Conservation (phyloP, 2,329 filamentous ascomycete species). For the Epichloe sibirici region DNA sequence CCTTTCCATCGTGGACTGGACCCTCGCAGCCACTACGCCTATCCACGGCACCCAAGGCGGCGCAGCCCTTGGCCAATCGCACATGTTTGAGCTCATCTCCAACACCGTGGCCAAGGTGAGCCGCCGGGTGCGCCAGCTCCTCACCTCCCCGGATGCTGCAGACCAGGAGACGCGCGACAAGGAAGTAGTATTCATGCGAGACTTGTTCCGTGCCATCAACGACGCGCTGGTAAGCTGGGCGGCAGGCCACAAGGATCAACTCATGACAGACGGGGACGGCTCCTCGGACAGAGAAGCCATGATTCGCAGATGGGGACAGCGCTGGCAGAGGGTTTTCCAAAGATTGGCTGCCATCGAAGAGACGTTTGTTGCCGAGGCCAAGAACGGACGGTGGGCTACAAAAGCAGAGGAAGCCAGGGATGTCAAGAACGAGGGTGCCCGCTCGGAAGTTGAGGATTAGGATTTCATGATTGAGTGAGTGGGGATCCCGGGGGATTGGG, state of each 20-base stretch:
- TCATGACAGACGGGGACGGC: constrained; percentile 57
- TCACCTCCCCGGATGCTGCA: constrained; percentile 45
- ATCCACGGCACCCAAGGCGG: constrained; percentile 41
- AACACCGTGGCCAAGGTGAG: constrained; percentile 87
- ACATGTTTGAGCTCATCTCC: constrained; percentile 82
- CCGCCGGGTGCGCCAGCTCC: constrained; percentile 70
- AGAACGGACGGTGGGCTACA: constrained; percentile 7
- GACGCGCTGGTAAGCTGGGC: constrained; percentile 66
- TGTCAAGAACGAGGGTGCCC: neutral
- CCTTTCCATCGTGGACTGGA: constrained; percentile 79
- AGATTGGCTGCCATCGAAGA: constrained; percentile 80
- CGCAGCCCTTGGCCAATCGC: constrained; percentile 61
- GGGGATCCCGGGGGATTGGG: no score
- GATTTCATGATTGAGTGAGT: neutral
- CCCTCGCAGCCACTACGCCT: constrained; percentile 48
- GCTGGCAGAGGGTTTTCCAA: constrained; percentile 78
- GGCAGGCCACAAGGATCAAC: constrained; percentile 57
- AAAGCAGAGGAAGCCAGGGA: neutral
- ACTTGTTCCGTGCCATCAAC: constrained; percentile 70
- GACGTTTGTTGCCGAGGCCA: constrained; percentile 36
- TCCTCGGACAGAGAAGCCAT: constrained; percentile 47
- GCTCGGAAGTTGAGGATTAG: neutral
- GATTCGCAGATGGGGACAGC: constrained; percentile 66
- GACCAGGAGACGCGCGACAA: constrained; percentile 54
- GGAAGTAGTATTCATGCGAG: constrained; percentile 63